Evolutionary conservation across 768 basidiomycete genomes (phyloP).

Genomic region (Pluteus cervinus): DNA sequence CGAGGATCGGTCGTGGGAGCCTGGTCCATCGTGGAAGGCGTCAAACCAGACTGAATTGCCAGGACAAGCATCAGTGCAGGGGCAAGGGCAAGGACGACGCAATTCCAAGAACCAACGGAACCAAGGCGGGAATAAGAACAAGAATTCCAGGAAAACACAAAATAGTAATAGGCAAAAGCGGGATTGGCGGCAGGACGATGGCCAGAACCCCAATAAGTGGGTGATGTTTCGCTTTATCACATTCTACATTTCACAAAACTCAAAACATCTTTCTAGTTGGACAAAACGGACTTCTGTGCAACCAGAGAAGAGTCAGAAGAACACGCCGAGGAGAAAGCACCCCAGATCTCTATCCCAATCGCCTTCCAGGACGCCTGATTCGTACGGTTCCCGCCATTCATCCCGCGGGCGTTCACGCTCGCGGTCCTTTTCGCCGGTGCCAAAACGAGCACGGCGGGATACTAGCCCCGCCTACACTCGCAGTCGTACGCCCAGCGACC

Average conservation of each 20-base stretch:
- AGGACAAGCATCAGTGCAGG: no score
- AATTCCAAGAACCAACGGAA: constrained; percentile 24
- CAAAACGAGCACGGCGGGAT: constrained; percentile 48
- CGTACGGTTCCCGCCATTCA: constrained; percentile 58
- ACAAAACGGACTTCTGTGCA: constrained; percentile 48
- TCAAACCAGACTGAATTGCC: no score
- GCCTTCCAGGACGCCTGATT: constrained; percentile 58
- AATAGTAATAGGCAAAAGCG: constrained; percentile 34
- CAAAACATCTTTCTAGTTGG: constrained; percentile 49
- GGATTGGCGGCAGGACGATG: constrained; percentile 55
- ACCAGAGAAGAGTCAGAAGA: constrained; percentile 30
- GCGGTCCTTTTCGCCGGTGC: constrained; percentile 50
- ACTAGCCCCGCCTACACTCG: constrained; percentile 40
- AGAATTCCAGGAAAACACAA: no score
- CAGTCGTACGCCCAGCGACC: constrained; percentile 45
- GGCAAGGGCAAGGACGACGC: constrained; percentile 31
- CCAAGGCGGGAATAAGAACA: no score
- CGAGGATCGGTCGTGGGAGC: constrained; percentile 67
- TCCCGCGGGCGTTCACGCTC: constrained; percentile 64
- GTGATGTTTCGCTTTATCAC: constrained; percentile 16
- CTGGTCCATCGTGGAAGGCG: constrained; percentile 62
- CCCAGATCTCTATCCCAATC: constrained; percentile 49
- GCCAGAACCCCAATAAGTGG: constrained; percentile 74
- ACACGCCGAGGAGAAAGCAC: constrained; percentile 39
- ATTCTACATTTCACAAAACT: constrained; percentile 6